Evolutionary conservation across 306 rosid species (phyloP), one percentile per base, ranked within the genome.

Genomic region (Gastrolobium villosum): DNA sequence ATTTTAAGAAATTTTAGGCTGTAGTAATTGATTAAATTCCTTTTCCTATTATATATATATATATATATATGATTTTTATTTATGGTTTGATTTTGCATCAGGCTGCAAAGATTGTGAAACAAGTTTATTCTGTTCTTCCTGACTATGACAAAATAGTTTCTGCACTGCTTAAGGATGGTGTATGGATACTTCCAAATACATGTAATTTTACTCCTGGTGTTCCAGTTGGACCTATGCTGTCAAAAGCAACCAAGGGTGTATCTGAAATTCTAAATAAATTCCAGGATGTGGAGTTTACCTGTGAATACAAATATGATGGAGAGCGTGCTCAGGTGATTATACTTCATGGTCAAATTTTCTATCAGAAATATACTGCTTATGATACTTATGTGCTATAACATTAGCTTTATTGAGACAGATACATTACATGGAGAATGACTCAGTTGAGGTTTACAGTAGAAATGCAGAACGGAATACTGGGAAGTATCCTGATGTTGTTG

Each of bases 261-360:
- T 81, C 96, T 45, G 98, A 95, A 86, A 75, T 95, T 82, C 83
- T 89, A 75, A 88, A 90, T 80, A 92, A 89, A 70, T 92, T 93
- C 72, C 92, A 89, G 84, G 94, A 85, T 79, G 83, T 87, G 48
- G 97, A 93, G 79, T 92, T 93, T 84, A 93, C 98, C 11, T 91
- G 98, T 79, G 99, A 95, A 81, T 92, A 91, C 88, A 95, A 95
- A 84, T 92, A 95, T 1, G 99, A 92, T 64, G 99, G 98, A 46
- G 97, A 95, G 83, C 97, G 98, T 81, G 99, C 97, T 44, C 98
- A 95, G 98, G 99, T 95, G 81, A 86, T 95, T 80, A 86, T 62
- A 78, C 75, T 67, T 65, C 30, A 48, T 54, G 62, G 60, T 76
- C 77, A 65, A 70, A 34, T 41, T 39, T 41, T 69, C 52, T 66